Evolutionary conservation across 2,329 filamentous ascomycete species (phyloP), one percentile per base, ranked within the genome.

Genomic region (Paraphoma sp.): DNA sequence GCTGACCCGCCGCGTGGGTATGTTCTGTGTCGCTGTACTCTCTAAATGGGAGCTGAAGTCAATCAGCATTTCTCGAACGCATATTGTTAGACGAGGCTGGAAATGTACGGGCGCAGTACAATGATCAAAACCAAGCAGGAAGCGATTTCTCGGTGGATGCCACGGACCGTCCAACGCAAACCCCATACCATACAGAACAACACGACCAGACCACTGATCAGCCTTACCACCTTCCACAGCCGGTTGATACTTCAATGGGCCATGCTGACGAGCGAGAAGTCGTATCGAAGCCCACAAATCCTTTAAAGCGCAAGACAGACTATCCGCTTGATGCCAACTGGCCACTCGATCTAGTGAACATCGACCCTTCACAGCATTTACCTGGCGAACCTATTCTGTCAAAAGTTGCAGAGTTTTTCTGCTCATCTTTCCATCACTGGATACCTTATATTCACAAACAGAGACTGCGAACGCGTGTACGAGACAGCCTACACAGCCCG

Each of bases 361-460:
- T 68, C 16, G 65, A 73, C 23, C 64, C 69, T 42, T 64, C 64
- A 6, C 64, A 70, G 11, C 59, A 73, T 18, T 40, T 74, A 23
- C 72, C 72, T 14, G 44, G 63, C 11, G 69, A 71, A 45, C 57
- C 62, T 17, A 45, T 73, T 8, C 59, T 74, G 1, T 33, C 65
- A 38, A 72, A 68, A 41, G 51, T 73, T 7, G 68, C 61, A 3
- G 68, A 73, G 29, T 73, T 69, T 41, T 74, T 73, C 31, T 73
- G 68, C 29, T 53, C 62, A 9, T 71, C 72, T 0, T 73, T 73
- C n/a, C 72, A 74, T 54, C 72, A 74, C 44, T 74, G 72, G 72
- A 71, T 74, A 8, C 72, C 72, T 1, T 73, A 71, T 31, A 51
- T 73, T 1, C 71, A 74, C 56, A 74, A 74, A 50, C 48, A 68